Conservation (phyloP, 345 rosid genomes). For the Populus euphratica region DNA sequence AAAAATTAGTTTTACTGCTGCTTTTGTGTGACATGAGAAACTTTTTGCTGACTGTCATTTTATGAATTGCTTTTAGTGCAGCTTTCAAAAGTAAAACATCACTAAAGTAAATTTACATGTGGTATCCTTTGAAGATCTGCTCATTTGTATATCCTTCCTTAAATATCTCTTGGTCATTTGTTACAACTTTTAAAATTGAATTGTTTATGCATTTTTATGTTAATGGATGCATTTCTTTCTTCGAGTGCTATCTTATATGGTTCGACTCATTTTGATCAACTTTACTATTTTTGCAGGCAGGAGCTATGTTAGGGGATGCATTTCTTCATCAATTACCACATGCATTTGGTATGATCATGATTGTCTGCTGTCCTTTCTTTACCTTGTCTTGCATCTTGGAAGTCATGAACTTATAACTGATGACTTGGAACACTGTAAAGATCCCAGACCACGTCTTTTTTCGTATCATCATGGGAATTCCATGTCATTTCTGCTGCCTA, state of each 20-base stretch:
- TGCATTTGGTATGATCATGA: slow-evolving; percentile 76
- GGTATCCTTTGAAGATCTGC: not conserved
- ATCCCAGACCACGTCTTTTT: not conserved
- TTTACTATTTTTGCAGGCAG: slow-evolving; percentile 56
- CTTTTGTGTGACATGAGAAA: not conserved
- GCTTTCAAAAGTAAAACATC: not conserved
- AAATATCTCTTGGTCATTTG: not conserved
- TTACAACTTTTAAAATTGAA: not conserved
- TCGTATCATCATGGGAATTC: not conserved
- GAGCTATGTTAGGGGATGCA: slow-evolving; percentile 99
- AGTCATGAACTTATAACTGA: not conserved
- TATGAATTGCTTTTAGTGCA: not conserved
- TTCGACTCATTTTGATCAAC: slow-evolving; percentile 9
- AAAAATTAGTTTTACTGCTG: not conserved
- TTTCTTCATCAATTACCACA: slow-evolving; percentile 98
- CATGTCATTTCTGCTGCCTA: not conserved
- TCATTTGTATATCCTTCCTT: not conserved
- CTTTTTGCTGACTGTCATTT: not conserved
- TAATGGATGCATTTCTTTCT: not conserved
- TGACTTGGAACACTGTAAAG: not conserved
- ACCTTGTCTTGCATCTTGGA: not conserved
- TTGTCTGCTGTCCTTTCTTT: not conserved
- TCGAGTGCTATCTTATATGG: not conserved
- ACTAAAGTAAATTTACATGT: not conserved
- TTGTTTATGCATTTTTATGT: not conserved